These are phyloP conservation scores for Hyphopichia pseudoburtonii DNA, from an alignment of 1,139 yeast species.

Conservation along the genomic window DNA sequence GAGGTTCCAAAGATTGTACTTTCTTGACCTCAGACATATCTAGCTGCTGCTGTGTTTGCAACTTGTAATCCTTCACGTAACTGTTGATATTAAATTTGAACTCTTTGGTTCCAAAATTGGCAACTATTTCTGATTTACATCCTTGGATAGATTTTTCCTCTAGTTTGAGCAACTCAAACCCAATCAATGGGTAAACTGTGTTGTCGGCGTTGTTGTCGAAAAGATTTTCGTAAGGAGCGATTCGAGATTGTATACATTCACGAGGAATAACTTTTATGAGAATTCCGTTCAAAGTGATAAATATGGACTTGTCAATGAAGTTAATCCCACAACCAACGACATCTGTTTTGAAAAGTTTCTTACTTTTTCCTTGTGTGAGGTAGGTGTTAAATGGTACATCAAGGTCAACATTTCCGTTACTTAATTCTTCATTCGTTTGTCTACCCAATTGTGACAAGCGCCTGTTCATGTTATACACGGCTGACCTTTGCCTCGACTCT, in stretches of 20 bases:
- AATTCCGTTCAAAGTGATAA: conserved; percentile 83
- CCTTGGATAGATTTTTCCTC: conserved; percentile 3
- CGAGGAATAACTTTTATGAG: conserved; percentile 32
- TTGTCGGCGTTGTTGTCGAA: conserved; percentile 20
- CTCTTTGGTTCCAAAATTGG: conserved; percentile 72
- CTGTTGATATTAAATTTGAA: conserved; percentile 72
- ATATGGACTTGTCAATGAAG: conserved; percentile 60
- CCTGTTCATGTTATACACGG: conserved; percentile 38
- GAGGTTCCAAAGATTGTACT: conserved; percentile 10
- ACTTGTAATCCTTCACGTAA: conserved; percentile 52
- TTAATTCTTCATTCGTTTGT: conserved; percentile 25
- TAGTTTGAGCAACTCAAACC: conserved; percentile 36
- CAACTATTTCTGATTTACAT: conserved; percentile 32
- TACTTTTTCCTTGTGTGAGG: conserved; percentile 9
- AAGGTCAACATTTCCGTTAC: conserved; percentile 35
- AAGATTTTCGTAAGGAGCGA: conserved; percentile 26
- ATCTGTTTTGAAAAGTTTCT: conserved; percentile 43
- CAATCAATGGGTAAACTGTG: conserved; percentile 42
- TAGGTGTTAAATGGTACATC: conserved; percentile 38
- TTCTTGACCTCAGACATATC: conserved; percentile 19
- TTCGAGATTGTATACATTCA: conserved; percentile 29
- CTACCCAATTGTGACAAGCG: conserved; percentile 37
- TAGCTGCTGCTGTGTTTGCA: conserved; percentile 21
- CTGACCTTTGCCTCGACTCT: conserved; percentile 31
- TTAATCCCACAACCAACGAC: conserved; percentile 84